Evolutionary conservation across 345 rosid genomes (phyloP), one percentile per base, ranked within the genome.

Genomic region (Euphorbia tirucalli): DNA sequence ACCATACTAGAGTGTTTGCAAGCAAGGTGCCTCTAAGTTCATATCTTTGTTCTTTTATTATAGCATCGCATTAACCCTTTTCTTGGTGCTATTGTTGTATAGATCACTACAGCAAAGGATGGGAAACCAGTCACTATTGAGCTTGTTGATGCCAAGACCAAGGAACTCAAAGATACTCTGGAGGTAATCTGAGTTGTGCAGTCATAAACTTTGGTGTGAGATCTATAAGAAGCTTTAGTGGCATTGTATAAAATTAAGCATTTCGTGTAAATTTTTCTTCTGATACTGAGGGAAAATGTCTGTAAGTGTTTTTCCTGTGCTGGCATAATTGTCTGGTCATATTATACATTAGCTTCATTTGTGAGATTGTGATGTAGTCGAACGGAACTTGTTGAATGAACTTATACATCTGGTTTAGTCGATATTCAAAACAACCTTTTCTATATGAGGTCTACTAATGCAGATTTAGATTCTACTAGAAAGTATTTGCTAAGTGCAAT

Each of bases 81-180:
- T n/a, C n/a, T 21, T 68, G 61, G 28, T 50, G 3, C 32, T 48
- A 66, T 52, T 15, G 39, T 35, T 84, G 21, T 60, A 48, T 69
- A 90, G 99, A 95, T 95, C 50, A 95, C 98, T 74, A 97, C 99
- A 0, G 99, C 93, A 13, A 89, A 81, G 77, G 94, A 95, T 83
- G 98, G 99, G 35, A 95, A 91, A 69, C 98, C 98, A 71, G 99
- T 95, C 66, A 68, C 60, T 66, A 95, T 95, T 80, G 98, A 95
- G 86, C 99, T 95, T 78, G 86, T 85, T 61, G 99, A 93, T 87
- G 99, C 99, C 64, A 95, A 95, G 77, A 95, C 99, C 19, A 95
- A 95, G 87, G 94, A 95, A 78, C 90, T 43, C 56, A 90, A 80
- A 78, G 97, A 90, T 66, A 88, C 84, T 5, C 83, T 95, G 79